Evolutionary conservation across 805 yeast species (phyloP), one percentile per base, ranked within the genome.

Genomic region (Wickerhamomyces queroliae): DNA sequence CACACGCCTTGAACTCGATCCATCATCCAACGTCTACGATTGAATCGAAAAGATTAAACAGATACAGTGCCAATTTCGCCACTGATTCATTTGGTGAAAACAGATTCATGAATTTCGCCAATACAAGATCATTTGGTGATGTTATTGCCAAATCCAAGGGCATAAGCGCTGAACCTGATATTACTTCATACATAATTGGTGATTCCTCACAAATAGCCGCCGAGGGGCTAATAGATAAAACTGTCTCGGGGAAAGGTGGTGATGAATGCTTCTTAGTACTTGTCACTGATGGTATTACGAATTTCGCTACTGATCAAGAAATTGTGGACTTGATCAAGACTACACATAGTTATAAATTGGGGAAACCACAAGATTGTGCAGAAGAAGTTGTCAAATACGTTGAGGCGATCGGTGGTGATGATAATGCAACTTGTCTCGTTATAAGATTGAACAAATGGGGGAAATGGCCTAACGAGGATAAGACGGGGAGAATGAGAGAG

Each of bases 41-140:
- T 10, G 99, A 93, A 61, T 73, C 84, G 2, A 66, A 76, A 37
- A 67, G 99, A 43, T 64, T 93, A 33, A 70, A 83, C 21, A 74
- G 76, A 45, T 83, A 70, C 50, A 67, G 80, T 17, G 70, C 83
- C 7, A 78, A 78, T 28, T 67, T 81, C 42, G 75, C 83, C 54
- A 79, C 84, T 7, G 98, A 91, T 58, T 83, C 96, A 3, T 91
- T 90, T 66, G 99, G 99, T 7, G 95, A 89, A 53, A 87, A 84
- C 54, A 59, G 98, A 41, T 90, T 81, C 52, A 52, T 76, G 41
- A 75, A 84, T 27, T 82, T 80, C 55, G 96, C 97, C 18, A 93
- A 93, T 55, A 93, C 99, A 2, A 72, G 99, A 47, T 72, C 96
- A 1, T 93, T 93, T 70, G 99, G 99, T 30, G 99, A 93, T 62